Evolutionary conservation across 805 yeast species (phyloP), one percentile per base, ranked within the genome.

Genomic region (Myxozyma monticola): DNA sequence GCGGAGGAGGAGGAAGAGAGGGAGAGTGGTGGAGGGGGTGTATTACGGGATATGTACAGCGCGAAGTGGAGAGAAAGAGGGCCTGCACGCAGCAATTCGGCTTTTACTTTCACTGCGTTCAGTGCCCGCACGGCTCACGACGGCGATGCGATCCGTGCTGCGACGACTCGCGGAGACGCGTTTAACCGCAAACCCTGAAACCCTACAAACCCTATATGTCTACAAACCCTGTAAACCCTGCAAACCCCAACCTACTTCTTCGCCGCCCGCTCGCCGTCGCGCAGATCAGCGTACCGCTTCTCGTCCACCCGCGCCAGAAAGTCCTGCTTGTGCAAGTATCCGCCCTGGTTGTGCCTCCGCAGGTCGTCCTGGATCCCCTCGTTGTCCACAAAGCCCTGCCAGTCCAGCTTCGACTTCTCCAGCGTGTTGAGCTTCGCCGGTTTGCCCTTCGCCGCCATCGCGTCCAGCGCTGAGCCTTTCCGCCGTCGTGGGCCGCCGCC

Each of bases 351-450:
- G 64, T 84, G 85, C 49, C 79, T 76, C 41, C 76, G 77, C 63
- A 93, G 77, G 56, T 93, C 99, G 58, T 88, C 96, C 45, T 79
- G 76, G 40, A 93, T 83, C 48, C 89, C 89, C 57, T 83, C 82
- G 57, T 85, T 77, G 68, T 91, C 97, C 26, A 93, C 96, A 69
- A 86, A 89, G 40, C 86, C 80, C 0, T 95, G 95, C 96, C 98
- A 93, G 68, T 93, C 99, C 43, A 93, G 74, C 56, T 95, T 75
- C 0, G 96, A 86, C 68, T 93, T 93, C 65, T 93, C 98, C 57
- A 93, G 72, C 0, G 99, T 93, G 21, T 95, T 86, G 54, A 93
- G 74, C 65, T 88, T 91, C 28, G 87, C 81, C 59, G 85, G 82
- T 56, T 84, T 58, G 9, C 57, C 62, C 40, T 56, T 62, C 4